Evolutionary conservation across 257 asterid species (phyloP).

Genomic region (Henckelia pumila): DNA sequence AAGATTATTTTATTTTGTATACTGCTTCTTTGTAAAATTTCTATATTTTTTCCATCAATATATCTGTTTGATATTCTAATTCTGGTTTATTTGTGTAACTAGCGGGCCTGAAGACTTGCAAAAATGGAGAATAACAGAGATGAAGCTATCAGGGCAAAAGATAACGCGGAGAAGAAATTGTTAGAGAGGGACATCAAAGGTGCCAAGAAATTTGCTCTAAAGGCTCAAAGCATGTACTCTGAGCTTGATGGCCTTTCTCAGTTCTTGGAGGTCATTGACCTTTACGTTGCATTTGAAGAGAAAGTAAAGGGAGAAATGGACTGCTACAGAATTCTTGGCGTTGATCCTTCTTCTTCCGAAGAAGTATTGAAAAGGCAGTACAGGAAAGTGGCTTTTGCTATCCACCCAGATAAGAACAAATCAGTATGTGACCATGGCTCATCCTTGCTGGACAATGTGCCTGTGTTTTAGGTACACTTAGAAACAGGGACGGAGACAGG

Average conservation of each 20-base stretch:
- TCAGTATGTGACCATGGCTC: too few relatives aligned
- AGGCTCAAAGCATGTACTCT: constrained; percentile 58
- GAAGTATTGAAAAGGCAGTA: constrained; percentile 41
- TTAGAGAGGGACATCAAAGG: constrained; percentile 47
- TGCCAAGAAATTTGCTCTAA: constrained; percentile 55
- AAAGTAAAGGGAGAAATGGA: constrained; percentile 50
- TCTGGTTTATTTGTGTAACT: background rate
- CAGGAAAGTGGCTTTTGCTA: constrained; percentile 48
- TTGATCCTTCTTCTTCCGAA: constrained; percentile 41
- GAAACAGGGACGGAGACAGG: too few relatives aligned
- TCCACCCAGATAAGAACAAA: constrained; percentile 77
- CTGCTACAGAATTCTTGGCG: constrained; percentile 53
- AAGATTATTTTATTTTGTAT: too few relatives aligned
- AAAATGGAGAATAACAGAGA: constrained; percentile 65
- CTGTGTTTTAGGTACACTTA: too few relatives aligned
- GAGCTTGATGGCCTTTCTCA: constrained; percentile 64
- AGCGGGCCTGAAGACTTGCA: constrained; percentile 1
- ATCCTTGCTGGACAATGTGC: too few relatives aligned
- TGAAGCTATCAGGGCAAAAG: constrained; percentile 56
- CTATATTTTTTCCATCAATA: too few relatives aligned
- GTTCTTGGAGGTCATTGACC: constrained; percentile 44
- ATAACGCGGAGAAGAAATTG: constrained; percentile 53
- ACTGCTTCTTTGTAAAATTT: background rate
- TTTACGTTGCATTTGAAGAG: constrained; percentile 42
- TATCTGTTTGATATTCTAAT: background rate